phyloP scores from a whole-genome alignment of 2,329 filamentous ascomycete species.

The Trichoderma endophyticum region DNA sequence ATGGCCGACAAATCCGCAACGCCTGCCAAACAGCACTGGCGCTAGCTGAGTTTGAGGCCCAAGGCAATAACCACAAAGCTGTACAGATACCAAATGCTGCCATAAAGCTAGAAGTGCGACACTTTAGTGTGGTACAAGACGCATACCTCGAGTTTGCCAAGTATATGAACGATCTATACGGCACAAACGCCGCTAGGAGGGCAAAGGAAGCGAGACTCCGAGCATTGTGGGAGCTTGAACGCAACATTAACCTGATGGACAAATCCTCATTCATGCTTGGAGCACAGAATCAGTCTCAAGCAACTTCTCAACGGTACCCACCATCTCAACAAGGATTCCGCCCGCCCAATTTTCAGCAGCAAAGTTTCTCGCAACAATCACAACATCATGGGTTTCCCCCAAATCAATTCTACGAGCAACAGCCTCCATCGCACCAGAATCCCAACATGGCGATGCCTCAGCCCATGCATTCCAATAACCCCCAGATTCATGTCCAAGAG shows the following conservation, averaged over 20 bases:
- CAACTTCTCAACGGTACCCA: not conserved
- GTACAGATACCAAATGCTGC: slow-evolving; percentile 6
- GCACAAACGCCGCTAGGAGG: not conserved
- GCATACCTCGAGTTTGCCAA: slow-evolving; percentile 24
- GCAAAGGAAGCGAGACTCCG: not conserved
- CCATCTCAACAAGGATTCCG: not conserved
- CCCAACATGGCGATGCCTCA: not conserved
- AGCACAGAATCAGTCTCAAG: not conserved
- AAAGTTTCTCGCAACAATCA: not conserved
- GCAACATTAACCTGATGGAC: not conserved
- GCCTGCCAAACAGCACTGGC: slow-evolving; percentile 22
- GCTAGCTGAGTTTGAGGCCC: slow-evolving; percentile 34
- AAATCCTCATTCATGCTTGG: not conserved
- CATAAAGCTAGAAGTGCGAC: slow-evolving; percentile 18
- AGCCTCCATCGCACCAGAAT: not conserved
- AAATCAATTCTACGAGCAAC: not conserved
- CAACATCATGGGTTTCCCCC: not conserved
- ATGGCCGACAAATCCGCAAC: slow-evolving; percentile 23
- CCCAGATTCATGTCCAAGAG: not conserved
- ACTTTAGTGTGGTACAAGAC: slow-evolving; percentile 22
- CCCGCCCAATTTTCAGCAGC: not conserved
- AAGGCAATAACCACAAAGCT: slow-evolving; percentile 22
- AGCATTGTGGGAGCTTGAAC: not conserved
- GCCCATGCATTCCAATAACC: not conserved
- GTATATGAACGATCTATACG: slow-evolving; percentile 21